These are phyloP conservation scores for Cordyceps fumosorosea DNA, from an alignment of 2,329 filamentous ascomycete species.

Conservation along the genomic window DNA sequence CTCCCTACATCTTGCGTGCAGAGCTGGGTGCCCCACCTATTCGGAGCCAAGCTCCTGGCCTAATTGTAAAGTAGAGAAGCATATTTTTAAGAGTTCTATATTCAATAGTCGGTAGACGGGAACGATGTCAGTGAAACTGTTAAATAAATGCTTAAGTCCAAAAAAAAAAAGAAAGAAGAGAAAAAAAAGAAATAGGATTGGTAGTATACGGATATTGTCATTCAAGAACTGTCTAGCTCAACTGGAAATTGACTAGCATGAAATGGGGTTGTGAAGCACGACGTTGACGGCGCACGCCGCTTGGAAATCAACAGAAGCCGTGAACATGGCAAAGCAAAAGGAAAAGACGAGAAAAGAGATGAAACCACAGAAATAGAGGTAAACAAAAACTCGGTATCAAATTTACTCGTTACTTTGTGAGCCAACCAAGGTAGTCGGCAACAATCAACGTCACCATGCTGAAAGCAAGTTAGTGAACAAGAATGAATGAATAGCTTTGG, in stretches of 20 bases:
- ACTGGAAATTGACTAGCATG: neutral
- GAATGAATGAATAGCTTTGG: neutral
- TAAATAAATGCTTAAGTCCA: neutral
- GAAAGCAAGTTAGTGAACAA: conserved; percentile 17
- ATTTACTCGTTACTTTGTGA: conserved; percentile 42
- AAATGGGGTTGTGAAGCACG: neutral
- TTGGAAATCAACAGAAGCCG: neutral
- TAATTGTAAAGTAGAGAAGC: no score
- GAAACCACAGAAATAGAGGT: neutral
- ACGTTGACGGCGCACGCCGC: neutral
- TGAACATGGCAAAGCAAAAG: neutral
- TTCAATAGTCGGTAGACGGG: no score
- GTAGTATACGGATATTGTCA: conserved; percentile 8
- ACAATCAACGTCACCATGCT: conserved; percentile 59
- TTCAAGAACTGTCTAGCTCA: conserved; percentile 13
- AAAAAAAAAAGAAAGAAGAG: neutral
- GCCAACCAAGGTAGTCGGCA: conserved; percentile 53
- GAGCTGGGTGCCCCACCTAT: no score
- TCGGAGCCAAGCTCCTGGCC: no score
- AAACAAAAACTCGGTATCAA: neutral
- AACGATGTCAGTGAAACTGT: no score
- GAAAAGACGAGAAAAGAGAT: neutral
- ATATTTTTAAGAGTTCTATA: no score
- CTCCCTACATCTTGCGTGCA: no score
- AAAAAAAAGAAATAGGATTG: neutral